A percentile compares a stretch with the other conserved stretches of the same genome.
Conservation (phyloP, 176 grass and related monocot genomes). For the Avena atlantica region DNA sequence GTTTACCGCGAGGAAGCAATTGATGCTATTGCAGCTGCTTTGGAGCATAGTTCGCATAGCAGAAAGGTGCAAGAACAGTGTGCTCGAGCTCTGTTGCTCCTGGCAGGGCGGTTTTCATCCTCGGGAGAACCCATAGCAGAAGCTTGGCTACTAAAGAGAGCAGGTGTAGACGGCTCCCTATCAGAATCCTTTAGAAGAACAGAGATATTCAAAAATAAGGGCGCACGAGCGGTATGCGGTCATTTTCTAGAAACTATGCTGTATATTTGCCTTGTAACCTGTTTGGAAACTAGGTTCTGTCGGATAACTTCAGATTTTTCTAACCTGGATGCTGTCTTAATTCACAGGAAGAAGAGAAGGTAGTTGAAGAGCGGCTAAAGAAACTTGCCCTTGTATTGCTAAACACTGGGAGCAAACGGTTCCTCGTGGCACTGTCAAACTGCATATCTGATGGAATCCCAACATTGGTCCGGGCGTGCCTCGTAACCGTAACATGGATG, state of each 20-base stretch:
- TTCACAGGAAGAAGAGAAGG: constrained; percentile 86
- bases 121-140: constrained; percentile 78
- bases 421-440: constrained; percentile 73
- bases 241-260: not conserved
- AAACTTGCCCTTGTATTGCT: constrained; percentile 70
- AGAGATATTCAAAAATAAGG: constrained; percentile 72
- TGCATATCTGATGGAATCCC: constrained; percentile 77
- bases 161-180: constrained; percentile 75
- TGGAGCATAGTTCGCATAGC: constrained; percentile 70
- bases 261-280: constrained; percentile 7
- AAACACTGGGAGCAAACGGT: constrained; percentile 67
- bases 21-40: constrained; percentile 66
- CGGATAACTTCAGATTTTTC: not conserved
- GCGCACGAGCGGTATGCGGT: constrained; percentile 57
- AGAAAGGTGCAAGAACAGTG: constrained; percentile 85
- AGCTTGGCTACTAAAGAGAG: constrained; percentile 81
- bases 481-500: constrained; percentile 81
- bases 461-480: constrained; percentile 63
- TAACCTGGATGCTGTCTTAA: constrained; percentile 14
- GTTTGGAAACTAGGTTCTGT: not conserved
- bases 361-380: constrained; percentile 70
- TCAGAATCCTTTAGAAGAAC: constrained; percentile 83
- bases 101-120: constrained; percentile 80
- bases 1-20: constrained; percentile 85
- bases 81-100: constrained; percentile 74